Evolutionary conservation across 2,329 filamentous ascomycete genomes (phyloP), one percentile per base, ranked within the genome.

Genomic region (Arthroderma uncinatum): DNA sequence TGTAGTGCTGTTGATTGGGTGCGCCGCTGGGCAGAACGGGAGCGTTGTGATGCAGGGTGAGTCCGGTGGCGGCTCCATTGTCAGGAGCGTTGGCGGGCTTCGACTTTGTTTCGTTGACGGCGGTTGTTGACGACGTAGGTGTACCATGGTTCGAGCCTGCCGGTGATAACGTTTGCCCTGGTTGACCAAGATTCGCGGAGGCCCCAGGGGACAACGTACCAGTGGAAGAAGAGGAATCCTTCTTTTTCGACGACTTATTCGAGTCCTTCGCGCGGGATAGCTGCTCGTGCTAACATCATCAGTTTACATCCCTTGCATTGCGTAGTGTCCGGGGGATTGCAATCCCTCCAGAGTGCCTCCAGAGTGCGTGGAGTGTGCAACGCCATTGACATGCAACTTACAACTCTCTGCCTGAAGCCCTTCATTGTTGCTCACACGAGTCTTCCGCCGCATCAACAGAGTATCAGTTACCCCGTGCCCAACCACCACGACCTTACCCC

Each of bases 401-500:
- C 90, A 80, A 96, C 90, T 86, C 88, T 89, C 80, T 95, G 89
- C 77, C 90, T 87, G 76, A 97, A 95, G 73, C 89, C 87, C 79
- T 95, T 96, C 92, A 97, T 96, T 76, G 81, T 87, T 75, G 74
- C 74, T 58, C 60, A 60, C 65, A 64, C 62, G 61, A 60, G 64
- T 62, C 63, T 59, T 21, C 50, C 65, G 62, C 68, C 55, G 52
- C 60, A 62, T 62, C 57, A 57, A 62, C 54, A 42, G 53, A 48
- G 36, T 53, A 28, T 52, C 23, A 56, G 19, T 33, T 37, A 48
- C 23, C 37, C 34, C 53, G 52, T 56, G 30, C 54, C 57, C 58
- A 37, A 56, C 59, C 52, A 59, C 57, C 55, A 59, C 60, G 44
- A 55, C 36, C 42, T 59, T 47, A 53, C 50, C 54, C 33, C 42